phyloP scores from a whole-genome alignment of 2,329 filamentous ascomycete genomes.

The Arthrobotrys entomopaga region DNA sequence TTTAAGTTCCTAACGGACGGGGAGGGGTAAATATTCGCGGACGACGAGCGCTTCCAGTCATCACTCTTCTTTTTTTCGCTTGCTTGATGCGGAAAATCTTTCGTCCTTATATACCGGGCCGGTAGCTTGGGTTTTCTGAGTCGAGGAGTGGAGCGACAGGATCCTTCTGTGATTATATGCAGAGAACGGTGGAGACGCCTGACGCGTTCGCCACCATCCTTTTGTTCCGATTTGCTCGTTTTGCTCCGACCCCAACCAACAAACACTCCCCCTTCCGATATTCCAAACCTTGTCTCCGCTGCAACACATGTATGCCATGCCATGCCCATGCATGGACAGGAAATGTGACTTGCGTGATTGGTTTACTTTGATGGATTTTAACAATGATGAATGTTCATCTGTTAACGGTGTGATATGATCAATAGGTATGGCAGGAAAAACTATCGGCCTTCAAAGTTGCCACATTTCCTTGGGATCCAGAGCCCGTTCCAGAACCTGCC shows the following conservation, averaged over 20 bases:
- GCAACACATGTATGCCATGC: background rate
- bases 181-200: background rate
- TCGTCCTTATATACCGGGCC: constrained; percentile 25
- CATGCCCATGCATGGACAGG: background rate
- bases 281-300: background rate
- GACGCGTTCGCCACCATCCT: constrained; percentile 22
- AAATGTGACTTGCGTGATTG: constrained; percentile 1
- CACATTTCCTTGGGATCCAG: constrained; percentile 93
- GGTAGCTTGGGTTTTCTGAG: constrained; percentile 6
- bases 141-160: constrained; percentile 6
- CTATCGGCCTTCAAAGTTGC: constrained; percentile 85
- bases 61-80: background rate
- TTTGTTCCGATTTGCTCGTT: constrained; percentile 30
- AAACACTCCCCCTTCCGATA: constrained; percentile 6
- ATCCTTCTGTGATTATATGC: constrained; percentile 41
- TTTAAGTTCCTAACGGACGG: background rate
- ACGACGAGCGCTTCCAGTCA: background rate
- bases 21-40: background rate
- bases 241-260: constrained; percentile 6
- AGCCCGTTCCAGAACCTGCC: constrained; percentile 62
- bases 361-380: constrained; percentile 3
- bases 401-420: constrained; percentile 16
- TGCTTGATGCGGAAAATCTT: constrained; percentile 19
- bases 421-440: constrained; percentile 92
- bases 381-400: constrained; percentile 25